Percentiles rank a stretch among this genome's conserved stretches.
These are phyloP conservation scores for Apiospora saccharicola DNA, from an alignment of 2,329 filamentous ascomycete genomes.

Conservation along the genomic window DNA sequence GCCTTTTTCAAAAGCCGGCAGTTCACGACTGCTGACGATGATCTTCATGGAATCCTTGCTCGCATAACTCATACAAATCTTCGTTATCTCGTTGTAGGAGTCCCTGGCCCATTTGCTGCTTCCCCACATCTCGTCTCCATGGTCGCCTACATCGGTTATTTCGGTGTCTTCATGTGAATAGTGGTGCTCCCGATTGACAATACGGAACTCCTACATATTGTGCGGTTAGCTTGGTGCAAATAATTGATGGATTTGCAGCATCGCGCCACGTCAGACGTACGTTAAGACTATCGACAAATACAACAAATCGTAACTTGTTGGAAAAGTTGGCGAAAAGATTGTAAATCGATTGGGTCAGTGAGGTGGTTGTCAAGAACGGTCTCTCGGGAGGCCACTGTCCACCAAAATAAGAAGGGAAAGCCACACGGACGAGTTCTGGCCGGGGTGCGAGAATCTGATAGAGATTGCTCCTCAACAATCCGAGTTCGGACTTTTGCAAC, in stretches of 20 bases:
- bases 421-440: conserved; percentile 26
- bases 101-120: conserved; percentile 42
- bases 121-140: conserved; percentile 41
- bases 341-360: conserved; percentile 41
- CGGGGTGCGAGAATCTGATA: conserved; percentile 26
- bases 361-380: conserved; percentile 36
- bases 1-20: conserved; percentile 24
- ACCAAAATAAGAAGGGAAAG: conserved; percentile 36
- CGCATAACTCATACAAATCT: conserved; percentile 39
- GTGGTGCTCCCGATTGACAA: conserved; percentile 43
- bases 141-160: conserved; percentile 38
- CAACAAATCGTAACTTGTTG: conserved; percentile 35
- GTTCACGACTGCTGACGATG: conserved; percentile 24
- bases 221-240: not conserved
- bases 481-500: conserved; percentile 26
- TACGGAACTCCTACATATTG: conserved; percentile 38
- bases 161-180: conserved; percentile 40
- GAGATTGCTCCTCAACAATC: conserved; percentile 24
- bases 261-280: not conserved
- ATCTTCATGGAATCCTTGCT: conserved; percentile 36
- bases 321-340: conserved; percentile 42
- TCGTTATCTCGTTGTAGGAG: conserved; percentile 39
- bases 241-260: not conserved
- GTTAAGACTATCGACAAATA: conserved; percentile 42
- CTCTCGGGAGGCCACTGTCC: conserved; percentile 40